Base-by-base conservation (phyloP, 73 alveolate species). In the Breviolum minutum region DNA sequence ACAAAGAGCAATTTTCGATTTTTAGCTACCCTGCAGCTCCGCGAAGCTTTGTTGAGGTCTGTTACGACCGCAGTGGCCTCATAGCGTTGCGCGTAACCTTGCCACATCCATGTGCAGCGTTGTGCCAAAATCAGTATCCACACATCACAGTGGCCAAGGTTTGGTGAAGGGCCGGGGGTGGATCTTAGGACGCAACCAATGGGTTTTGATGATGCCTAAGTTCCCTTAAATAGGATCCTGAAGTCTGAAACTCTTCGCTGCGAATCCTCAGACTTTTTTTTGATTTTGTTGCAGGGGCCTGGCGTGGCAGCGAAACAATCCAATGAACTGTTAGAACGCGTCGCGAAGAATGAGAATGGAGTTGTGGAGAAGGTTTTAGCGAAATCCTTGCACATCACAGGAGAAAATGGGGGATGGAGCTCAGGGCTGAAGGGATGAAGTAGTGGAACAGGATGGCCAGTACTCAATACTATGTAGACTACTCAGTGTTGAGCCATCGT, bases 91-190 rank as follows among this genome's bases (percentile, higher is more conserved):
- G 98, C 27, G 98, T n/a, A n/a, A 9, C 90, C 20, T 62, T 92
- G 81, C 66, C 54, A 22, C 22, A 60, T 16, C 73, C 91, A 7
- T n/a, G 20, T n/a, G 98, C 91, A 14, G 48, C 12, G 66, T 40
- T 92, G 69, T 92, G 98, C 98, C 98, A 92, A 40, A 92, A 92
- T 62, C 81, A 10, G 54, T 90, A 92, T n/a, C 98, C 98, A 24
- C 98, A 92, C 81, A 92, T 92, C 98, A 92, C 98, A 17, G 98
- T 92, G 80, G 98, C 98, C 29, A 92, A 63, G 79, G 91, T 76
- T 22, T 2, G 61, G 30, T 27, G 32, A 14, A 68, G 77, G n/a
- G 17, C 77, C 17, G 77, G 77, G 24, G 24, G 24, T 68, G 77
- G n/a, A 68, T 22, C 17, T 1, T 14, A 68, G 77, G 17, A 22